Conservation (phyloP, 768 basidiomycete genomes). For the Tylopilus intermedius region DNA sequence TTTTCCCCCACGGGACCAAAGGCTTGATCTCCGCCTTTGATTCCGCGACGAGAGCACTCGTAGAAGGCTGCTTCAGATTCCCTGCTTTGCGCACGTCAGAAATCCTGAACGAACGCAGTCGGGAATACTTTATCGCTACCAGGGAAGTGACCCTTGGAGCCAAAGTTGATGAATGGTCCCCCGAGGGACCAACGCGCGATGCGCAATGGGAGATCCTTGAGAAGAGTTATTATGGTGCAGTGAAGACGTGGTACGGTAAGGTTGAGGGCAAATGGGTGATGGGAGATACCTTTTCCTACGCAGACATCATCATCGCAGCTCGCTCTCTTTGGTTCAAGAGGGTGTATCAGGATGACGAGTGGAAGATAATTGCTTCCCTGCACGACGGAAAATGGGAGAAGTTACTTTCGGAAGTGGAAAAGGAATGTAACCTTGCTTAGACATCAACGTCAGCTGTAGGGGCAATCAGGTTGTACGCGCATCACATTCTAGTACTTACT, state of each 20-base stretch:
- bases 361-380: conserved; percentile 22
- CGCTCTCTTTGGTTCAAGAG: conserved; percentile 15
- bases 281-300: conserved; percentile 11
- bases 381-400: conserved; percentile 26
- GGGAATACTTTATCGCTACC: conserved; percentile 35
- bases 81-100: conserved; percentile 21
- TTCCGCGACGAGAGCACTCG: not conserved
- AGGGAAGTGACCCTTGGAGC: conserved; percentile 30
- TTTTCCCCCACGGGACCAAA: conserved; percentile 23
- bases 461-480: too few relatives aligned
- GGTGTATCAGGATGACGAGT: conserved; percentile 22
- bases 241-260: conserved; percentile 20
- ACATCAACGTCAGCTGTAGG: not conserved
- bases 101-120: conserved; percentile 33
- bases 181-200: conserved; percentile 31
- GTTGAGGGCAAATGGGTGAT: conserved; percentile 27
- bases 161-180: conserved; percentile 37
- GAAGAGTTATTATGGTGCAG: conserved; percentile 3
- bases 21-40: conserved; percentile 23
- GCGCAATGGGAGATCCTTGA: conserved; percentile 25
- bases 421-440: conserved; percentile 20
- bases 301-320: conserved; percentile 24
- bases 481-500: too few relatives aligned
- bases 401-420: conserved; percentile 21
- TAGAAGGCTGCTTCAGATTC: conserved; percentile 3